phyloP scores from a whole-genome alignment of 2,329 filamentous ascomycete species.

The Phaeosphaeria sp. region DNA sequence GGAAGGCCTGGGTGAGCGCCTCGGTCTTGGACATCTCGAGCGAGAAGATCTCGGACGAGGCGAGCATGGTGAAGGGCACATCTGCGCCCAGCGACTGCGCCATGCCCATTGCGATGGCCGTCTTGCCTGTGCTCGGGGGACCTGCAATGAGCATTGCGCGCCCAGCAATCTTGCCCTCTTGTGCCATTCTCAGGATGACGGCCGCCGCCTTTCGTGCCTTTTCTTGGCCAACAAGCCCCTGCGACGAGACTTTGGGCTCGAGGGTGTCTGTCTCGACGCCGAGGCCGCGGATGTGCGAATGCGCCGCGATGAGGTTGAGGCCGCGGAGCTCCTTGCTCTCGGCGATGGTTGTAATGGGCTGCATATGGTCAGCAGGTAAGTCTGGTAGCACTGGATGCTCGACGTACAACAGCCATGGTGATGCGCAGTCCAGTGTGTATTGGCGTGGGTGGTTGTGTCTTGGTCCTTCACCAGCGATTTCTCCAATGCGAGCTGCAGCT shows the following conservation, averaged over 20 bases:
- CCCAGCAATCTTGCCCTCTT: constrained; percentile 97
- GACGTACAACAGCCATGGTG: constrained; percentile 44
- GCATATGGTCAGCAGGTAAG: constrained; percentile 17
- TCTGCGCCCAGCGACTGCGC: constrained; percentile 92
- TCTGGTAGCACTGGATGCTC: too few relatives aligned
- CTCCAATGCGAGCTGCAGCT: constrained; percentile 24
- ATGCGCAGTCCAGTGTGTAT: constrained; percentile 4
- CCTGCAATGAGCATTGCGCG: constrained; percentile 93
- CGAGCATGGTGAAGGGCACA: constrained; percentile 94
- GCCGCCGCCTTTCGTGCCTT: constrained; percentile 96
- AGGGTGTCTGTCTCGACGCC: constrained; percentile 92
- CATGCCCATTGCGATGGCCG: constrained; percentile 98
- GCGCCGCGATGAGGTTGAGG: constrained; percentile 95
- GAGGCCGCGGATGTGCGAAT: constrained; percentile 96
- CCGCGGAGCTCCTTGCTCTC: constrained; percentile 96
- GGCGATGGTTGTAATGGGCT: constrained; percentile 78
- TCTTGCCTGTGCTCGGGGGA: constrained; percentile 96
- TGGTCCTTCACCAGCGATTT: constrained; percentile 19
- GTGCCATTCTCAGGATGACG: constrained; percentile 97
- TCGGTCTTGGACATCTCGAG: constrained; percentile 99
- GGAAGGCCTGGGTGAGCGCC: constrained; percentile 96
- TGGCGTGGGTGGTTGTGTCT: constrained; percentile 6
- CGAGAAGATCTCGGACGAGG: constrained; percentile 96
- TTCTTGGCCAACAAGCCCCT: constrained; percentile 94
- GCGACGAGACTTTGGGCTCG: constrained; percentile 82